Evolutionary conservation across 2,329 filamentous ascomycete species (phyloP), one percentile per base, ranked within the genome.

Genomic region (Scortechinia acanthostroma): DNA sequence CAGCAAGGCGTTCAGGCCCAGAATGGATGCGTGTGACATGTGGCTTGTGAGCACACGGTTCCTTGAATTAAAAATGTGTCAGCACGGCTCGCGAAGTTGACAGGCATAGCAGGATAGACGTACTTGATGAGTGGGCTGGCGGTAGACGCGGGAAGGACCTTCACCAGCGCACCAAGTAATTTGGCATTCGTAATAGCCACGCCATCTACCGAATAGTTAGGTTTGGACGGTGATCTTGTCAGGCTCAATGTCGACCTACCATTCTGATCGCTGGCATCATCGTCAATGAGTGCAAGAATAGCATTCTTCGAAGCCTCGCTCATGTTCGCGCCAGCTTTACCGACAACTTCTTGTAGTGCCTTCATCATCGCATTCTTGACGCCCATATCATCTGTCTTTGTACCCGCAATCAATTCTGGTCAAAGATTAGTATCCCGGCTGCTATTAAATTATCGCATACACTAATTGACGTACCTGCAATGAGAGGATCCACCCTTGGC

Each of bases 341-440:
- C 91, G 49, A 98, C 85, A 22, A 98, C 93, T 59, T 97, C 91
- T 59, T 94, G 96, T 42, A 98, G 68, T 2, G 93, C 93, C 70
- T 94, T 95, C 56, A 98, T 76, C 93, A 98, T 98, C 21, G 93
- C 93, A 52, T 86, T 93, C 65, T 81, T 88, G 51, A 98, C 93
- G 42, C 91, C 91, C 4, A 80, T 59, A 58, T 97, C 91, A 2
- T 79, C 69, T 0, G 93, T 97, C 71, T 91, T 96, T 21, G 90
- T 93, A 42, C 93, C 93, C n/a, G 93, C 87, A 17, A 97, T 90
- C 42, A 98, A 76, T 65, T 98, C 93, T 49, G 25, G 25, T 10
- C 10, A 10, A 30, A n/a, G n/a, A n/a, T n/a, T n/a, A n/a, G n/a
- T n/a, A n/a, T n/a, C n/a, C n/a, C n/a, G n/a, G n/a, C n/a, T n/a